Conservation (phyloP, 192 early-diverging fungal genomes). For the Haplosporangium gracile region DNA sequence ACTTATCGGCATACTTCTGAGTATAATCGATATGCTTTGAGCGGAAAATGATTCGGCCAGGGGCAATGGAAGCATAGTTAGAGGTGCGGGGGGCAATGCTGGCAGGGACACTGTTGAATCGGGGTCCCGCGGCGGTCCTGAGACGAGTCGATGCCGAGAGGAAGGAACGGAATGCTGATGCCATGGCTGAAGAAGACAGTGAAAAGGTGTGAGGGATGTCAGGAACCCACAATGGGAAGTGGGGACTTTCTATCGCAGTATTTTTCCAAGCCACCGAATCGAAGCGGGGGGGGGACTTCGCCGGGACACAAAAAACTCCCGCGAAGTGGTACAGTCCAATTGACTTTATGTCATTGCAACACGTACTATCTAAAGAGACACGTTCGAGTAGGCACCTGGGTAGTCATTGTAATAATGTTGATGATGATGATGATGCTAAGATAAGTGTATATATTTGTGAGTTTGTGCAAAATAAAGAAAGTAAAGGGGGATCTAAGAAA, state of each 20-base stretch:
- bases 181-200: constrained; percentile 19
- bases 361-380: too few relatives aligned
- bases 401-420: too few relatives aligned
- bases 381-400: too few relatives aligned
- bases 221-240: not conserved
- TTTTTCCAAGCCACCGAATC: not conserved
- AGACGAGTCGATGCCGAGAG: constrained; percentile 28
- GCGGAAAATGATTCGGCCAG: constrained; percentile 26
- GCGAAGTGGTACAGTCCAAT: too few relatives aligned
- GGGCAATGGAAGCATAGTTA: constrained; percentile 20
- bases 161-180: constrained; percentile 43
- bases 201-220: not conserved
- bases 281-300: not conserved
- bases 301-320: not conserved
- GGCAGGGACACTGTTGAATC: not conserved
- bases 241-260: not conserved
- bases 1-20: constrained; percentile 76
- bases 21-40: constrained; percentile 64
- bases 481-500: not conserved
- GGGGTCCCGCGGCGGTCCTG: not conserved
- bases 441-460: not conserved
- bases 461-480: not conserved
- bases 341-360: too few relatives aligned
- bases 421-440: too few relatives aligned
- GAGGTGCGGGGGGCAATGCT: not conserved